Conservation (phyloP, 2,329 filamentous ascomycete genomes). For the Zasmidium citrigriseum region DNA sequence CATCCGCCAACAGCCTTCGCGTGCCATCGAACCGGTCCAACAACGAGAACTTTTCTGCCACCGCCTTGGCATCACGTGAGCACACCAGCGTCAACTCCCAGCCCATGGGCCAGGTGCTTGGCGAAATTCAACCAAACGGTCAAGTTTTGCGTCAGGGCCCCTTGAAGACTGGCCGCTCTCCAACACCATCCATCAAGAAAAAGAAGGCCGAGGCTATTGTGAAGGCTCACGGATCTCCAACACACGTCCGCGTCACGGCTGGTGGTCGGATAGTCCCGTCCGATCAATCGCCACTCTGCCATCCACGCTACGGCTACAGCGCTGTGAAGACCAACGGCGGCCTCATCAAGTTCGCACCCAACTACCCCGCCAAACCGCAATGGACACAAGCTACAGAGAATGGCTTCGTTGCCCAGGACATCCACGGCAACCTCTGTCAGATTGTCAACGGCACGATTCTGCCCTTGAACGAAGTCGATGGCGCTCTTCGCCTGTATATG, state of each 20-base stretch:
- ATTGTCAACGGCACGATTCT: conserved; percentile 39
- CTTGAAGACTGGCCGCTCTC: conserved; percentile 40
- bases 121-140: conserved; percentile 36
- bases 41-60: conserved; percentile 34
- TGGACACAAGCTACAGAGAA: conserved; percentile 36
- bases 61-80: conserved; percentile 20
- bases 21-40: conserved; percentile 29
- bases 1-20: conserved; percentile 31
- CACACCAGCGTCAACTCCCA: conserved; percentile 13
- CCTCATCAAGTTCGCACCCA: conserved; percentile 40
- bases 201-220: conserved; percentile 52
- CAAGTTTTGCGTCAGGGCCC: conserved; percentile 28
- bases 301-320: conserved; percentile 41
- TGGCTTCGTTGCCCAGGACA: conserved; percentile 40
- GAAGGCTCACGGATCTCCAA: conserved; percentile 54
- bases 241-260: conserved; percentile 53
- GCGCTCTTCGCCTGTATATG: conserved; percentile 37
- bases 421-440: conserved; percentile 38
- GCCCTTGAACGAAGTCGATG: conserved; percentile 36
- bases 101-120: conserved; percentile 27
- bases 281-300: conserved; percentile 42
- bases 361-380: conserved; percentile 31
- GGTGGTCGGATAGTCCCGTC: conserved; percentile 55
- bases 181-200: conserved; percentile 52
- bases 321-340: conserved; percentile 39